Percentiles rank a stretch among this genome's conserved stretches.
Conservation (phyloP, 306 rosid genomes). For the Trifolium pratense region DNA sequence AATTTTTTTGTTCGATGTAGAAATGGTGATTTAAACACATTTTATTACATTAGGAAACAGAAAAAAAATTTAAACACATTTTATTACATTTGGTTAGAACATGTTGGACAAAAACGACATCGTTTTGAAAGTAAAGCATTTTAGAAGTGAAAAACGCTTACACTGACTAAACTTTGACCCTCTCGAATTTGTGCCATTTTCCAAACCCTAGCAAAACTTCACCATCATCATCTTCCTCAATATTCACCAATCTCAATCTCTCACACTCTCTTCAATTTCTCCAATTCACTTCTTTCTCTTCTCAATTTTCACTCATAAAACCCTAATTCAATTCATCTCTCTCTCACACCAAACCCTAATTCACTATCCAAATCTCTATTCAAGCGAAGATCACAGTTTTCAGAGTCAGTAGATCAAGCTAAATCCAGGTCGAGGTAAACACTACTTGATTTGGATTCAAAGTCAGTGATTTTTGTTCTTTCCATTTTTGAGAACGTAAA, state of each 20-base stretch:
- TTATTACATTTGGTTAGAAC: background rate
- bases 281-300: conserved; percentile 12
- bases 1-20: too few relatives aligned
- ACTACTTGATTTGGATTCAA: conserved; percentile 25
- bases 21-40: too few relatives aligned
- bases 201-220: conserved; percentile 39
- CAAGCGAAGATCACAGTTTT: background rate
- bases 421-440: conserved; percentile 53
- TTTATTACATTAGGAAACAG: too few relatives aligned
- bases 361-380: background rate
- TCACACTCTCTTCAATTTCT: conserved; percentile 8
- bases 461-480: conserved; percentile 26
- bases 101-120: conserved; percentile 2
- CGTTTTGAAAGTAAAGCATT: conserved; percentile 15
- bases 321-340: background rate
- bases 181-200: conserved; percentile 23
- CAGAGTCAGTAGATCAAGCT: conserved; percentile 25
- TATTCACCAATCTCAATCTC: conserved; percentile 3
- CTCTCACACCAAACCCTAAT: background rate
- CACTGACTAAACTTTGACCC: conserved; percentile 41
- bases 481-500: conserved; percentile 18
- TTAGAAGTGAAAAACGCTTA: conserved; percentile 1
- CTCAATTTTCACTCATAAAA: background rate
- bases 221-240: conserved; percentile 19
- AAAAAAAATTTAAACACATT: background rate